Conservation (phyloP, 306 rosid species). For the Quercus gilva region DNA sequence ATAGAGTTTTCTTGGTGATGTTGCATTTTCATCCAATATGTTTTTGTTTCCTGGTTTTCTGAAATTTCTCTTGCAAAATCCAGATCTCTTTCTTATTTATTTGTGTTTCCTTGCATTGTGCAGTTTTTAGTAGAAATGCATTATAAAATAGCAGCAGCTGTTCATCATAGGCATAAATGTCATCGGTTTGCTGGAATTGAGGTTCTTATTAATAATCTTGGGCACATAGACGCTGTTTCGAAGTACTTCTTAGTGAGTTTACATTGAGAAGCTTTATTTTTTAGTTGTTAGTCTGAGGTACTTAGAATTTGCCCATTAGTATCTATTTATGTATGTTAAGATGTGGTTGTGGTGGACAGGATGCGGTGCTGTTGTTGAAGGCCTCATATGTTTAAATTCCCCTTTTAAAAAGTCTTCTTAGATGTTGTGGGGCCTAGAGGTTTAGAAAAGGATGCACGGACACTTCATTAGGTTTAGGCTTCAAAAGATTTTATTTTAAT, state of each 20-base stretch:
- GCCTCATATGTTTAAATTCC: neutral
- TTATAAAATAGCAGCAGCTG: slow-evolving; percentile 68
- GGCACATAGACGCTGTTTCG: slow-evolving; percentile 63
- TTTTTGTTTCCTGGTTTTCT: neutral
- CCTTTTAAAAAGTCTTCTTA: neutral
- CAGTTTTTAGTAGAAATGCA: slow-evolving; percentile 88
- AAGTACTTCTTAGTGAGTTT: slow-evolving; percentile 77
- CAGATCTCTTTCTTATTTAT: slow-evolving; percentile 10
- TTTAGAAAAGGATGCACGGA: no score
- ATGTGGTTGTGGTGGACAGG: neutral
- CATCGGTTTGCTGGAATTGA: slow-evolving; percentile 76
- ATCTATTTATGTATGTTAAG: neutral
- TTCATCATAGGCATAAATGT: slow-evolving; percentile 78
- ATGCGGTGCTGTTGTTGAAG: neutral
- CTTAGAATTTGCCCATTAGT: no score
- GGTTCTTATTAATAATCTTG: slow-evolving; percentile 67
- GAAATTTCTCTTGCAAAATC: neutral
- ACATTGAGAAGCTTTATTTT: neutral
- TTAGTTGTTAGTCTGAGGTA: no score
- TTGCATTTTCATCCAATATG: neutral
- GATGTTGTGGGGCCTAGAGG: neutral
- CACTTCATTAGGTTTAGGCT: neutral
- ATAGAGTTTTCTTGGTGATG: slow-evolving; percentile 85
- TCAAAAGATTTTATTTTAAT: neutral
- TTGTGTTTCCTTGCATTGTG: slow-evolving; percentile 22